A percentile compares a stretch with the other conserved stretches of the same genome.
Conservation (phyloP, 768 basidiomycete genomes). For the Myochromella boudieri region DNA sequence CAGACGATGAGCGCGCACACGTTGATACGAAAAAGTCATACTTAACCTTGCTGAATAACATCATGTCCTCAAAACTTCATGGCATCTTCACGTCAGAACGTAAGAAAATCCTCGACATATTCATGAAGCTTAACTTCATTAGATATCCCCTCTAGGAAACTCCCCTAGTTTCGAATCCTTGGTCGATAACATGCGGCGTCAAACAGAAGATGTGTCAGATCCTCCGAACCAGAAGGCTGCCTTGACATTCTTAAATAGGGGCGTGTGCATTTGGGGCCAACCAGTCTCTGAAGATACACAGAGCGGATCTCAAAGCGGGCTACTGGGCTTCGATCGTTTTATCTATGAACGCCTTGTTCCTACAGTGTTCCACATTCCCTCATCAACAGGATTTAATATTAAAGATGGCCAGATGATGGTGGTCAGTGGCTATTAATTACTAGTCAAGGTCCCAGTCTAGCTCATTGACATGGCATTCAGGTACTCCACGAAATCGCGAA, state of each 20-base stretch:
- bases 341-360: constrained; percentile 87
- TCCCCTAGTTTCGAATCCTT: constrained; percentile 69
- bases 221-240: constrained; percentile 75
- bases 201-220: constrained; percentile 79
- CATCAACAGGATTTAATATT: constrained; percentile 77
- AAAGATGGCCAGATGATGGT: constrained; percentile 86
- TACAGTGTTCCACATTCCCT: constrained; percentile 77
- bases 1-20: constrained; percentile 82
- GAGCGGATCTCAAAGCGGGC: constrained; percentile 29
- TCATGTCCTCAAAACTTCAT: constrained; percentile 81
- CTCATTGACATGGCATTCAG: constrained; percentile 36
- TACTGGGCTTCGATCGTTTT: constrained; percentile 92
- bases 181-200: constrained; percentile 67
- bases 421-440: constrained; percentile 61
- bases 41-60: constrained; percentile 74
- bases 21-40: constrained; percentile 87
- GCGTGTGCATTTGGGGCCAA: constrained; percentile 69
- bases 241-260: constrained; percentile 73
- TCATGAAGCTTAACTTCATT: background rate
- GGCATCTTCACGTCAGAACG: constrained; percentile 86
- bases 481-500: constrained; percentile 88
- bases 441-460: background rate
- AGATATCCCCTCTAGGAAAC: constrained; percentile 30
- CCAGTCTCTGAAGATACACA: constrained; percentile 39
- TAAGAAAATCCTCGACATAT: constrained; percentile 34